These are phyloP conservation scores for Monilinia vaccinii-corymbosi DNA, from an alignment of 2,329 filamentous ascomycete genomes.

Conservation along the genomic window DNA sequence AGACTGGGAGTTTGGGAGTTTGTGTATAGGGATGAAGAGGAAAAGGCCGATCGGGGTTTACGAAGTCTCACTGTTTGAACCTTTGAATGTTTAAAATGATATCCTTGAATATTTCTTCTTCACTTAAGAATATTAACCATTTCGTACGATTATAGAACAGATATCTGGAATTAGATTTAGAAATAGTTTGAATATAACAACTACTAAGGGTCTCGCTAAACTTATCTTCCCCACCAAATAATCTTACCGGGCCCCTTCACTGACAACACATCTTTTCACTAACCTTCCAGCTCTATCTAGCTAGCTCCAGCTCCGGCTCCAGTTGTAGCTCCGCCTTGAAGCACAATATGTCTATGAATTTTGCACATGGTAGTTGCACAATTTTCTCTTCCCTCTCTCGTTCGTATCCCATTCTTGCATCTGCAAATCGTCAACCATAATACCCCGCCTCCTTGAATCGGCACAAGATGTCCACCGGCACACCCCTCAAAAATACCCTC, in stretches of 20 bases:
- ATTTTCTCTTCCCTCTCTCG: background rate
- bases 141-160: too few species aligned
- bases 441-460: conserved; percentile 1
- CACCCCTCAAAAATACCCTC: conserved; percentile 4
- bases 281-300: too few species aligned
- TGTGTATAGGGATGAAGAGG: background rate
- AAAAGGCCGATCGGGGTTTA: background rate
- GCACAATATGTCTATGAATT: background rate
- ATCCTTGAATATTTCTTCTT: too few species aligned
- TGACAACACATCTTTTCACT: conserved; percentile 1
- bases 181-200: too few species aligned
- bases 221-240: background rate
- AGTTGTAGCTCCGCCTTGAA: background rate
- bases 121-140: too few species aligned
- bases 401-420: background rate
- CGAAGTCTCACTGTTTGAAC: too few species aligned
- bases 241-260: background rate
- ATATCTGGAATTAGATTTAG: background rate
- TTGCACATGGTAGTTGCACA: background rate
- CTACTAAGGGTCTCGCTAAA: background rate
- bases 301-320: background rate
- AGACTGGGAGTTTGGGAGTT: background rate
- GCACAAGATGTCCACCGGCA: conserved; percentile 6
- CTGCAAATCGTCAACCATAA: background rate
- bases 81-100: too few species aligned